Evolutionary conservation across 495 filamentous ascomycete species (phyloP), one percentile per base, ranked within the genome.

Genomic region (Cercophora newfieldiana): DNA sequence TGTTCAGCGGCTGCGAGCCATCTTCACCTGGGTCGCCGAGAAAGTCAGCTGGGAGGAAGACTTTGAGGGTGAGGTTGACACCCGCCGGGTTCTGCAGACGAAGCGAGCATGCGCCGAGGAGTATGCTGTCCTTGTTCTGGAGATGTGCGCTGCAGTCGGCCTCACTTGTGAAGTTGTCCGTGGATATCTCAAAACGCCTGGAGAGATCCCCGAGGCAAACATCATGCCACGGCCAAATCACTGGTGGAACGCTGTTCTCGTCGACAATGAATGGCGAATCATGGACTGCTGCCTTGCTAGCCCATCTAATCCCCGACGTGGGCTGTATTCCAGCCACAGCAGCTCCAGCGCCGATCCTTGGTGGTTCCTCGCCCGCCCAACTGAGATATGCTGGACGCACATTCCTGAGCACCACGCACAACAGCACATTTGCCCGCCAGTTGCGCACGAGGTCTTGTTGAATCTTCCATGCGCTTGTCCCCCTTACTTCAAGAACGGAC

Each of bases 41-140:
- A 95, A 95, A 72, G 88, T 99, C 57, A 86, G 86, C n/a, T 99
- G 95, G 94, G 95, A 99, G 55, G 93, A 97, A 70, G 91, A 92
- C 53, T 91, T 91, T 66, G 93, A 96, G 70, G 80, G 84, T 18
- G 80, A 86, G 19, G 82, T 97, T 24, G 93, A 99, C 72, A 86
- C 91, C 14, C 85, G 90, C 64, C 83, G 90, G 57, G 91, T 97
- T 2, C 86, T 99, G 49, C 91, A 94, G 64, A 88, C 86, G 26
- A 92, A 90, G 72, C 83, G 96, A 63, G 95, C 89, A 10, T 95
- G 89, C 69, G 87, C 93, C n/a, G 86, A 96, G 74, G 95, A 99
- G 72, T 92, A 97, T 66, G 93, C 95, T 0, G 83, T 90, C 48
- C 80, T 98, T 21, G 93, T 97, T 3, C 80, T 87, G 66, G 94